phyloP scores from a whole-genome alignment of 2,329 filamentous ascomycete species.

The Tympanopsis confertula region DNA sequence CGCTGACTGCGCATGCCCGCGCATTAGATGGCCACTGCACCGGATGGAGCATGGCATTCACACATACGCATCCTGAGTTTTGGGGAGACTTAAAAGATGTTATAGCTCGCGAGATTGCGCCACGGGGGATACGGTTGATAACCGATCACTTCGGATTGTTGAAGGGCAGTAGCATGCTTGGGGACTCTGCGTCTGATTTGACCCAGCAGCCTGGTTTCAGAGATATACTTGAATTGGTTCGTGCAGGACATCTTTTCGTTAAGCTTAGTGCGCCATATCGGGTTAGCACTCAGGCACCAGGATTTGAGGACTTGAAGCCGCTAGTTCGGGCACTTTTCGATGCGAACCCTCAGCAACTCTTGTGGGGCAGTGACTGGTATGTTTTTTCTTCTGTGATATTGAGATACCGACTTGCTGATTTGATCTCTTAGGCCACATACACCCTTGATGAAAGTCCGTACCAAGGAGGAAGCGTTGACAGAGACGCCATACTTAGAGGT shows the following conservation, averaged over 20 bases:
- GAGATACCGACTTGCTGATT: not conserved
- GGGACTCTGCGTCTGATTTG: conserved; percentile 9
- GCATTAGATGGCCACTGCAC: conserved; percentile 9
- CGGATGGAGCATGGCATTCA: conserved; percentile 17
- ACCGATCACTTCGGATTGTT: conserved; percentile 24
- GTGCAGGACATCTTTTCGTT: conserved; percentile 17
- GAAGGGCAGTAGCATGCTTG: conserved; percentile 19
- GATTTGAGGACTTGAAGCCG: conserved; percentile 16
- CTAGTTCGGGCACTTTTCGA: conserved; percentile 17
- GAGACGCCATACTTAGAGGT: conserved; percentile 15
- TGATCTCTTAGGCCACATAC: conserved; percentile 18
- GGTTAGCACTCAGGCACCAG: conserved; percentile 14
- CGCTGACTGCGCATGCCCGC: conserved; percentile 14
- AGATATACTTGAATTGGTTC: conserved; percentile 16
- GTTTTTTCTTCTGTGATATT: not conserved
- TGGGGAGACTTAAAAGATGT: conserved; percentile 12
- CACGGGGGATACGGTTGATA: conserved; percentile 12
- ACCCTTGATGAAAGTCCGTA: conserved; percentile 21
- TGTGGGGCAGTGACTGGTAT: conserved; percentile 25
- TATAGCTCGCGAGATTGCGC: conserved; percentile 9
- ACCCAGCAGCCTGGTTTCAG: conserved; percentile 15
- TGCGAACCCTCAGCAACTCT: conserved; percentile 16
- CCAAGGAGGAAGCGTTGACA: conserved; percentile 16
- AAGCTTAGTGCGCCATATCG: conserved; percentile 25
- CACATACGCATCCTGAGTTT: conserved; percentile 16